Base-by-base conservation (phyloP, 1,284 basidiomycete species). In the Ceratobasidium sp. region DNA sequence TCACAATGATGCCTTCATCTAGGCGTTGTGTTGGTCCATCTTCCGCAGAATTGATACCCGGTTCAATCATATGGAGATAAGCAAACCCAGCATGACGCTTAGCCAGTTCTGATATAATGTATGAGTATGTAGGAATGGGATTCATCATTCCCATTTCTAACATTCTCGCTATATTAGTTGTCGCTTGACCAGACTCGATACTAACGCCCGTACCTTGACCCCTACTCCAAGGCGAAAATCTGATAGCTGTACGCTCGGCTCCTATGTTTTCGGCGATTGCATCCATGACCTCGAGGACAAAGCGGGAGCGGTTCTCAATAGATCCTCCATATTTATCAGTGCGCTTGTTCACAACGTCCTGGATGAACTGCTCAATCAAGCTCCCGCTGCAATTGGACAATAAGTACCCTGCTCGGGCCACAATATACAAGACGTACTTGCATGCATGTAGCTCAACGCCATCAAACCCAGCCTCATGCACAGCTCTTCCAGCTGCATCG, bases 321-420 rank as follows among this genome's bases (percentile, higher is more conserved):
- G 80, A 80, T 5, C 86, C 87, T 5, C 87, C 87, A 74, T 86
- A 90, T 54, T 81, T 77, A 76, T 89, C 87, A 13, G 82, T 84
- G 31, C 86, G 83, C 35, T 81, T 78, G 78, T 88, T 88, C 53
- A 79, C 75, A 43, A 62, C 73, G 40, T 80, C 78, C 71, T 84
- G 80, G 52, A 81, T 47, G 75, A 82, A 83, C 72, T 81, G 78
- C 73, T 80, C 79, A 47, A 80, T 52, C 2, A 83, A 74, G 72
- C 80, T 82, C 8, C 82, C 81, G 62, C 38, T 49, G 38, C n/a
- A 3, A 32, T 3, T 17, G 27, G 20, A 29, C n/a, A n/a, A n/a
- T n/a, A n/a, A n/a, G n/a, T 6, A 34, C n/a, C 2, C 34, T 40
- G 35, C 35, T 22, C 29, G 71, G 72, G 52, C 20, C 10, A 25